Evolutionary conservation across 1,139 yeast genomes (phyloP).

Genomic region (Diutina rugosa): DNA sequence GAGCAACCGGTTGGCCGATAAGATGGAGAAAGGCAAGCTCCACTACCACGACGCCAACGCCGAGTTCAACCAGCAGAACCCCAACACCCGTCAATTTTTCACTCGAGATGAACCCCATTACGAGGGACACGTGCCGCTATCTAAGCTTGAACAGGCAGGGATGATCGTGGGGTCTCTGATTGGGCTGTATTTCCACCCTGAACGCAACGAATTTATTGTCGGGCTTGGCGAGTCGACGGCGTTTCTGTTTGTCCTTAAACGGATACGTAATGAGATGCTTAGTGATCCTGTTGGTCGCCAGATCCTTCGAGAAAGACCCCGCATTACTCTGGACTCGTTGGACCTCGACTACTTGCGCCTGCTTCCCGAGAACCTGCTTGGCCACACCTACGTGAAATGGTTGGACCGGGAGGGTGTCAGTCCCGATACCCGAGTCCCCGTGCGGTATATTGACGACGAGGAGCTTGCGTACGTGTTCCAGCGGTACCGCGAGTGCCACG

Average conservation of each 20-base stretch:
- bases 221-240: constrained; percentile 93
- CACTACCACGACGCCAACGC: constrained; percentile 28
- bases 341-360: constrained; percentile 46
- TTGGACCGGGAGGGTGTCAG: constrained; percentile 77
- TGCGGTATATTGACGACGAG: constrained; percentile 75
- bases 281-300: constrained; percentile 63
- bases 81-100: constrained; percentile 15
- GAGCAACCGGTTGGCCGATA: constrained; percentile 39
- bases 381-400: constrained; percentile 71
- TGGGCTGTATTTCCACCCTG: constrained; percentile 81
- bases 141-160: constrained; percentile 44
- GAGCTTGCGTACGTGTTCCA: constrained; percentile 87
- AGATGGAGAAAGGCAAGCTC: constrained; percentile 43
- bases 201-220: constrained; percentile 69
- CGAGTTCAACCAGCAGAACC: constrained; percentile 15
- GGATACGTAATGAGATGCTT: constrained; percentile 63
- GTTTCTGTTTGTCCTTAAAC: constrained; percentile 47
- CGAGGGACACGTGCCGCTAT: constrained; percentile 74
- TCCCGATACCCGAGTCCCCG: constrained; percentile 88
- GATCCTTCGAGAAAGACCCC: constrained; percentile 66
- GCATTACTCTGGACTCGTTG: constrained; percentile 64
- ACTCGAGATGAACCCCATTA: constrained; percentile 38
- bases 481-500: constrained; percentile 93
- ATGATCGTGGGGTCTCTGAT: constrained; percentile 66
- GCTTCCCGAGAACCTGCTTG: constrained; percentile 65